A percentile compares a stretch with the other conserved stretches of the same genome.
These are phyloP conservation scores for Calonectria hongkongensis DNA, from an alignment of 2,329 filamentous ascomycete species.

Conservation along the genomic window DNA sequence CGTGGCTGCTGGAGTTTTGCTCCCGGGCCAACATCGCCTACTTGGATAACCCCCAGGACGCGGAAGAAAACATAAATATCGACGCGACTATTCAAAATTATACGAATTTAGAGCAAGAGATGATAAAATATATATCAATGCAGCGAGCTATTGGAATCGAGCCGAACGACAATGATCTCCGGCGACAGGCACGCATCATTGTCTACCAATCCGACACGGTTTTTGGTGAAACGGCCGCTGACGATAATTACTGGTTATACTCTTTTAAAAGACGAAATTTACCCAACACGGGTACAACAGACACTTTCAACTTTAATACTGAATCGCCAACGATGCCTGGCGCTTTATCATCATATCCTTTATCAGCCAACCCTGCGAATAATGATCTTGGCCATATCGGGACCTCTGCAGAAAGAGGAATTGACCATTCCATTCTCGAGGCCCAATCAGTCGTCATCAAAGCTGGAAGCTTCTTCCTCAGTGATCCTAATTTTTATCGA, in stretches of 20 bases:
- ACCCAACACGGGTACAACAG: neutral
- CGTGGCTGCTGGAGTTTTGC: constrained; percentile 43
- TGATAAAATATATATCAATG: constrained; percentile 38
- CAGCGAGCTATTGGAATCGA: constrained; percentile 40
- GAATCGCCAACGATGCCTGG: neutral
- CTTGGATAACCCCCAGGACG: neutral
- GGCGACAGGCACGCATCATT: constrained; percentile 43
- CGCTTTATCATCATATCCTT: constrained; percentile 6
- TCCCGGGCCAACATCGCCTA: constrained; percentile 25
- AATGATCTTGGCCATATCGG: neutral
- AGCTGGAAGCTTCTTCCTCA: constrained; percentile 39
- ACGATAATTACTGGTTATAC: constrained; percentile 46
- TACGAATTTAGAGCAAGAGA: constrained; percentile 40
- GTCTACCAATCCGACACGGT: constrained; percentile 37
- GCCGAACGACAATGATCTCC: constrained; percentile 44
- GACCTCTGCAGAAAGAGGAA: neutral
- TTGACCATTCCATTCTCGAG: constrained; percentile 26
- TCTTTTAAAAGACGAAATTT: constrained; percentile 48
- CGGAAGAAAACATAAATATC: neutral
- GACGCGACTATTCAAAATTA: constrained; percentile 43
- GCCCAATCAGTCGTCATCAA: constrained; percentile 39
- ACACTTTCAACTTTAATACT: neutral
- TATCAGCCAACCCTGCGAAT: neutral
- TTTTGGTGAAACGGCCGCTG: constrained; percentile 41
- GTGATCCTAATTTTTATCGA: constrained; percentile 43